Evolutionary conservation across 495 filamentous ascomycete genomes (phyloP).

Genomic region (Xylaria venustula): DNA sequence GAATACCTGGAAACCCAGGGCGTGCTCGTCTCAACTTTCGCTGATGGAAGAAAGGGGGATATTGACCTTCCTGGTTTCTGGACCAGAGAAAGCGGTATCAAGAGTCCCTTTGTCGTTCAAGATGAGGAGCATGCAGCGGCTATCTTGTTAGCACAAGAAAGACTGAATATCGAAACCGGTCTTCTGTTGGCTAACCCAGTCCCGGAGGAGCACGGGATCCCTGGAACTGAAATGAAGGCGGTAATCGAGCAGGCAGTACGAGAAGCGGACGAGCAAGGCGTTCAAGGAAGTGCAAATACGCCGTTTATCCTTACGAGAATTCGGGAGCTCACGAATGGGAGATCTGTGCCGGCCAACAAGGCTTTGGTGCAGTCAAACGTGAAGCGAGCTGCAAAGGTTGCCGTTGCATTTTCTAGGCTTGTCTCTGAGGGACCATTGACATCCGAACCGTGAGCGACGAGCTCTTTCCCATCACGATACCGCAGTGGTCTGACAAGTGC

Average conservation of each 20-base stretch:
- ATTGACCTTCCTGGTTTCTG: slow-evolving; percentile 90
- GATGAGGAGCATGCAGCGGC: slow-evolving; percentile 80
- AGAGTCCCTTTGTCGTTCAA: slow-evolving; percentile 70
- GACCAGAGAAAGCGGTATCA: slow-evolving; percentile 76
- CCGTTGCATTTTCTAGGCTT: slow-evolving; percentile 69
- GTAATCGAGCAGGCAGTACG: slow-evolving; percentile 71
- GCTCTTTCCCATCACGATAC: slow-evolving; percentile 11
- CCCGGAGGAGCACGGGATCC: slow-evolving; percentile 66
- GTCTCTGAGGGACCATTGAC: slow-evolving; percentile 16
- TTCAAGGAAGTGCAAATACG: slow-evolving; percentile 76
- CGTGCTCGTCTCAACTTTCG: slow-evolving; percentile 82
- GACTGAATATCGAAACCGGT: slow-evolving; percentile 67
- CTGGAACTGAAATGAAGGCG: slow-evolving; percentile 68
- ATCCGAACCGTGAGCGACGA: slow-evolving; percentile 25
- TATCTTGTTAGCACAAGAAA: slow-evolving; percentile 62
- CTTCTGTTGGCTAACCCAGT: slow-evolving; percentile 88
- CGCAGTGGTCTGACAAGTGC: slow-evolving; percentile 18
- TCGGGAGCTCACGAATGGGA: slow-evolving; percentile 71
- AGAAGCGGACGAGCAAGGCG: slow-evolving; percentile 67
- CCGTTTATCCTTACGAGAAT: slow-evolving; percentile 84
- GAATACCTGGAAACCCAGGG: slow-evolving; percentile 96
- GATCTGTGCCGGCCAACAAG: slow-evolving; percentile 71
- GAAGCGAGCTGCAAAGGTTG: slow-evolving; percentile 72
- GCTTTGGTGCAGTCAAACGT: slow-evolving; percentile 81
- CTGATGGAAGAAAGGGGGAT: slow-evolving; percentile 63